Evolutionary conservation across 2,329 filamentous ascomycete species (phyloP).

Genomic region (Chaetomium strumarium): DNA sequence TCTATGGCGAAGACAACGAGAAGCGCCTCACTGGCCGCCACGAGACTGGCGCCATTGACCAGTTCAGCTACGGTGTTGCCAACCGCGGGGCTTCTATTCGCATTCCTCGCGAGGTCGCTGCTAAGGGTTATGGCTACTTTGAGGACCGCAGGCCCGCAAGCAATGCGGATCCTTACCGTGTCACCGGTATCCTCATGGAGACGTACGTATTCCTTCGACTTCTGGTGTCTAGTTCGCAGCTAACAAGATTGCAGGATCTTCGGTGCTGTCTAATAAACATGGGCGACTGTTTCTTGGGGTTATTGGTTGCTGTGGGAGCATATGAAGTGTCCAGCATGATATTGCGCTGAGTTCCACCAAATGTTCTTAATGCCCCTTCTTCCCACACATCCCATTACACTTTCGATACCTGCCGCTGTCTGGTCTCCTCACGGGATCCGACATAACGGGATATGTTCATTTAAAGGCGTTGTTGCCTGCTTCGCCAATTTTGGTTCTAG

Average conservation of each 20-base stretch:
- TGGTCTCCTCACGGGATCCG: background rate
- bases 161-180: conserved; percentile 76
- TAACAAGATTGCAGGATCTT: conserved; percentile 4
- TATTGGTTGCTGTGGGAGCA: background rate
- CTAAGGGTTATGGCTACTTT: conserved; percentile 65
- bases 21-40: conserved; percentile 86
- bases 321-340: background rate
- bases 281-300: background rate
- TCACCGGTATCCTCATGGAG: conserved; percentile 38
- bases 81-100: conserved; percentile 93
- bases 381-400: background rate
- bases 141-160: conserved; percentile 60
- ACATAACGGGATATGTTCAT: background rate
- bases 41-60: conserved; percentile 90
- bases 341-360: background rate
- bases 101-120: conserved; percentile 62
- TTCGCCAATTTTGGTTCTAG: background rate
- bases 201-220: conserved; percentile 15
- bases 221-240: background rate
- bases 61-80: conserved; percentile 90
- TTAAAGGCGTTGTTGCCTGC: background rate
- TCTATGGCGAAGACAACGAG: conserved; percentile 94
- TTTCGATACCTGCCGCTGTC: background rate
- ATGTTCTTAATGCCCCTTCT: background rate
- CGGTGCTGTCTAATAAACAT: conserved; percentile 4